These are phyloP conservation scores for Keqinozyma sinolaborantium DNA, from an alignment of 1,139 yeast species.

Conservation along the genomic window DNA sequence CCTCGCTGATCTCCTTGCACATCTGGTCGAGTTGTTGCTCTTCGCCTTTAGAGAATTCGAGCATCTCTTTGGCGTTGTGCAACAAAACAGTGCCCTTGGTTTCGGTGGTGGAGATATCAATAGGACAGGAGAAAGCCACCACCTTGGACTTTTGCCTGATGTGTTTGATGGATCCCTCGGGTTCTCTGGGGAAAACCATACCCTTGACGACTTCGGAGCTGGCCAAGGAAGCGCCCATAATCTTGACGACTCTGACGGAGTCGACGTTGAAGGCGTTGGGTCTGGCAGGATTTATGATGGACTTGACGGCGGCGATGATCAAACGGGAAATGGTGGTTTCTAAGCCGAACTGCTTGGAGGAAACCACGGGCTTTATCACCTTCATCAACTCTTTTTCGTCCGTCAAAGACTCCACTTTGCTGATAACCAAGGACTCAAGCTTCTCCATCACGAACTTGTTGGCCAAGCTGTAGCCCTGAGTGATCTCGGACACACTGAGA, in stretches of 20 bases:
- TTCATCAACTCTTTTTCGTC: conserved; percentile 60
- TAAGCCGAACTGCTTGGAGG: conserved; percentile 90
- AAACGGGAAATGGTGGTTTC: conserved; percentile 75
- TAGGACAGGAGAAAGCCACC: conserved; percentile 89
- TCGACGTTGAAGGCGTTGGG: conserved; percentile 78
- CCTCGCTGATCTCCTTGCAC: conserved; percentile 77
- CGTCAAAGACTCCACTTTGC: conserved; percentile 55
- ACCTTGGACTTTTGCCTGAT: conserved; percentile 67
- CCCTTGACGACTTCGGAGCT: conserved; percentile 85
- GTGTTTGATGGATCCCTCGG: conserved; percentile 83
- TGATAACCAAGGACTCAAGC: conserved; percentile 64
- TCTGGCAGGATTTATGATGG: conserved; percentile 67
- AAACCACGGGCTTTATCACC: conserved; percentile 81
- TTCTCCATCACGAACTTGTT: conserved; percentile 67
- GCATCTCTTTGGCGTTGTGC: conserved; percentile 95
- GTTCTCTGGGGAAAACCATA: conserved; percentile 97
- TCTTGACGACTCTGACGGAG: conserved; percentile 89
- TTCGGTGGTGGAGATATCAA: conserved; percentile 92
- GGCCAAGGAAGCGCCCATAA: conserved; percentile 84
- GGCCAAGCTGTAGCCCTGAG: conserved; percentile 87
- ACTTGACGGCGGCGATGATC: conserved; percentile 82
- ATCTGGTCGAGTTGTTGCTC: conserved; percentile 88
- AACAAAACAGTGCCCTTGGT: conserved; percentile 95
- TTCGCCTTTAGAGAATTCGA: conserved; percentile 93
- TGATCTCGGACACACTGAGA: conserved; percentile 82